Evolutionary conservation across 1,284 basidiomycete species (phyloP), one percentile per base, ranked within the genome.

Genomic region (Sanghuangporus weigelae): DNA sequence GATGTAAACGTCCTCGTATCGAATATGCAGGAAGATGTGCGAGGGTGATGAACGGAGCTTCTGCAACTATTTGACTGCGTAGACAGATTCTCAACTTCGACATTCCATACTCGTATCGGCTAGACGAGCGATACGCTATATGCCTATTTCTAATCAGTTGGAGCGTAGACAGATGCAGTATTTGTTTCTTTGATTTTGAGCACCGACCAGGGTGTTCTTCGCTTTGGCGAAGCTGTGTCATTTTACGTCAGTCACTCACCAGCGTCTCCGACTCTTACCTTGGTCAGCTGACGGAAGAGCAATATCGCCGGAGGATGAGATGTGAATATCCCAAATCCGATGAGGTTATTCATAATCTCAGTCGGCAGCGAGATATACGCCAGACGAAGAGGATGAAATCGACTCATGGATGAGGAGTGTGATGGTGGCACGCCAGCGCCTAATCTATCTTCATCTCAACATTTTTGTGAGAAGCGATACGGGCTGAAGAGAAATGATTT

Each of bases 291-390:
- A 49, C 23, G 46, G 38, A 21, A 69, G 73, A n/a, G 78, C 75
- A 0, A 87, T 80, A 73, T 91, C 86, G 74, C 95, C 86, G 40
- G 79, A 69, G 0, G 76, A 69, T 1, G 90, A 87, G 31, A 89
- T 76, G 4, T 77, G 74, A 0, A 85, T 85, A 66, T 88, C 83
- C 87, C 87, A 97, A 11, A 96, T 69, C 93, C 91, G 59, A 97
- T 81, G 19, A 90, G 76, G 4, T 82, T 80, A 70, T 95, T n/a
- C n/a, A n/a, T n/a, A n/a, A n/a, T n/a, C 93, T 91, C 92, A 94
- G 0, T 87, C 89, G 0, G 87, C 82, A 0, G 90, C 90, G 36
- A 95, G 76, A 63, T 85, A 82, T 1, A 79, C 76, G 1, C 87
- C 87, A 0, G 78, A 71, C 1, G 76, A 57, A 68, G 84, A 83